A percentile compares a stretch with the other conserved stretches of the same genome.
Conservation (phyloP, 257 asterid species). For the Solanum medicagineum region DNA sequence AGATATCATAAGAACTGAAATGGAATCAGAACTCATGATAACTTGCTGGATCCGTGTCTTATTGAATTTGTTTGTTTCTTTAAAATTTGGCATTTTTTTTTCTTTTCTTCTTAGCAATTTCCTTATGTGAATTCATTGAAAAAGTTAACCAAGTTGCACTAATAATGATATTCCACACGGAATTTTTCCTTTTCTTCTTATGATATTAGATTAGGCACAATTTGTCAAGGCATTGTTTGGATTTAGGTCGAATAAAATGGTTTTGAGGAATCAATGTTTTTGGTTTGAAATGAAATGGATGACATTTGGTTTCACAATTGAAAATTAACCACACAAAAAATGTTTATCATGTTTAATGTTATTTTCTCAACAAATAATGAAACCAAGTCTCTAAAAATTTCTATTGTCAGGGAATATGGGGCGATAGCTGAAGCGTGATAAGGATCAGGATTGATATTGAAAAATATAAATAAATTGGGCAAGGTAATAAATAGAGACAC, state of each 20-base stretch:
- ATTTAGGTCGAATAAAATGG: not conserved
- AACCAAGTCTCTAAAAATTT: not conserved
- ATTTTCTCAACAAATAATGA: not conserved
- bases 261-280: not conserved
- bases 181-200: not conserved
- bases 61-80: not conserved
- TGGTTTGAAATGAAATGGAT: not conserved
- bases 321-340: not conserved
- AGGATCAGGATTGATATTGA: too few species aligned
- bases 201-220: not conserved
- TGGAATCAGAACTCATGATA: too few species aligned
- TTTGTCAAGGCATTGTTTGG: not conserved
- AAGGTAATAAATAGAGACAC: too few species aligned
- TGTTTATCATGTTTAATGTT: not conserved
- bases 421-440: too few species aligned
- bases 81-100: not conserved
- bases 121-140: not conserved
- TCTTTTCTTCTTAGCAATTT: not conserved
- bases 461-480: too few species aligned
- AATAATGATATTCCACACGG: not conserved
- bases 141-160: not conserved
- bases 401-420: too few species aligned
- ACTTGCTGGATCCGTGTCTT: not conserved
- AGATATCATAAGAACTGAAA: too few species aligned
- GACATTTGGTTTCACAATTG: not conserved